Percentiles rank a stretch among this genome's conserved stretches.
These are phyloP conservation scores for Aspergillus thermomutatus DNA, from an alignment of 2,329 filamentous ascomycete species.

Conservation along the genomic window DNA sequence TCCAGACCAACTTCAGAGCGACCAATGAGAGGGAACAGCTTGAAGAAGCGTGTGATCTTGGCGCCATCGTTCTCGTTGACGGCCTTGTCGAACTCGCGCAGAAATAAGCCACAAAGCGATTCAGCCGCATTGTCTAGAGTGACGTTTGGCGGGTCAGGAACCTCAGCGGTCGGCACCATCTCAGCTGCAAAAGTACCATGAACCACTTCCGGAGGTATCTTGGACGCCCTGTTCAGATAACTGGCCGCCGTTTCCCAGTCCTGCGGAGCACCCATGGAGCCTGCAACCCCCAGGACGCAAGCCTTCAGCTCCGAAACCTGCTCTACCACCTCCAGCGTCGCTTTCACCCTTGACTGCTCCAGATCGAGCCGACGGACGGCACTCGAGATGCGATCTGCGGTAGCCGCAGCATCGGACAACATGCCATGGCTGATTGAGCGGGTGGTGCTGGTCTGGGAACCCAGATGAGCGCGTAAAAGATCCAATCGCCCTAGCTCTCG, in stretches of 20 bases:
- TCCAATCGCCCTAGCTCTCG: constrained; percentile 86
- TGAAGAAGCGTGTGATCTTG: constrained; percentile 94
- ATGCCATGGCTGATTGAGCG: constrained; percentile 84
- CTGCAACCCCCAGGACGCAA: constrained; percentile 89
- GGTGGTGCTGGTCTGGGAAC: constrained; percentile 79
- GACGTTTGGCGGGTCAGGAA: constrained; percentile 83
- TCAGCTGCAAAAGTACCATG: constrained; percentile 83
- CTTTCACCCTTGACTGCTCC: constrained; percentile 87
- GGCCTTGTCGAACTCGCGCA: constrained; percentile 92
- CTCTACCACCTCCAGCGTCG: constrained; percentile 87
- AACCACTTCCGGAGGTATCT: constrained; percentile 75
- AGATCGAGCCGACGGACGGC: constrained; percentile 84
- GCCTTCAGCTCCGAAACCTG: constrained; percentile 96
- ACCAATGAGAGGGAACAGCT: constrained; percentile 91
- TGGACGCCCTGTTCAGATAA: constrained; percentile 78
- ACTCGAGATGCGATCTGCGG: constrained; percentile 78
- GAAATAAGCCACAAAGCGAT: constrained; percentile 82
- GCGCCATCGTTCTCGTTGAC: constrained; percentile 81
- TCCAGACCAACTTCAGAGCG: constrained; percentile 85
- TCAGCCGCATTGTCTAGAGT: constrained; percentile 86
- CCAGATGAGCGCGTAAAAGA: constrained; percentile 80
- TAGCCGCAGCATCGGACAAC: constrained; percentile 80
- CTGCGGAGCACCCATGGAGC: constrained; percentile 95
- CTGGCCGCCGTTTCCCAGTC: constrained; percentile 97
- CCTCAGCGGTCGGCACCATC: constrained; percentile 92